Conservation (phyloP, 352 stramenopile species). For the Phytopythium ostracodes region DNA sequence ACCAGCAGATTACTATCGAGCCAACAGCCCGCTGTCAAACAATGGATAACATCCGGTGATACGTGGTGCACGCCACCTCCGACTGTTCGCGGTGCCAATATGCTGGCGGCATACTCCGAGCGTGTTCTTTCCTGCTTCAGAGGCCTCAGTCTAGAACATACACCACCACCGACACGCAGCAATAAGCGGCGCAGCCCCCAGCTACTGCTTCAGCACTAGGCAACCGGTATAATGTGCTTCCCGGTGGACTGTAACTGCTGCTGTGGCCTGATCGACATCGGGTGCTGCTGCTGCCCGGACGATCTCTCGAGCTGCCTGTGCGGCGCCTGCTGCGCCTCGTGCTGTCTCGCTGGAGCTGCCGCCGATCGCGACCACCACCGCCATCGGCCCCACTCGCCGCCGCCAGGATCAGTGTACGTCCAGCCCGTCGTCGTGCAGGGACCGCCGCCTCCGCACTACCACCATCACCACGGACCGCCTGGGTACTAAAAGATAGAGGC, state of each 20-base stretch:
- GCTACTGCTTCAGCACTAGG: neutral
- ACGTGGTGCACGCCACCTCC: too few relatives aligned
- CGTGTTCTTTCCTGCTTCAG: too few relatives aligned
- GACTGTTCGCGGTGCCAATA: too few relatives aligned
- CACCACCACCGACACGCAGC: too few relatives aligned
- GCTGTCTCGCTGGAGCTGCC: constrained; percentile 13
- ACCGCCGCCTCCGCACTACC: constrained; percentile 9
- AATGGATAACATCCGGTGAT: too few relatives aligned
- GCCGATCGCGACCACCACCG: constrained; percentile 12
- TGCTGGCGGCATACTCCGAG: too few relatives aligned
- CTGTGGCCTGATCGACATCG: constrained; percentile 6
- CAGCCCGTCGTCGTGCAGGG: constrained; percentile 26
- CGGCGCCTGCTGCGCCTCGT: constrained; percentile 16
- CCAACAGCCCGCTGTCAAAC: too few relatives aligned
- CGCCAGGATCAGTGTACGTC: constrained; percentile 27
- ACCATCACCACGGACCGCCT: constrained; percentile 3
- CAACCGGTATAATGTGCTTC: neutral
- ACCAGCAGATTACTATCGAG: too few relatives aligned
- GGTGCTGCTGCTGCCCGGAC: constrained; percentile 11
- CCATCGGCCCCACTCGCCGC: constrained; percentile 13
- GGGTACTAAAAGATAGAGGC: too few relatives aligned
- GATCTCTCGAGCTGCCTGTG: constrained; percentile 22
- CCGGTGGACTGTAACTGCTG: neutral
- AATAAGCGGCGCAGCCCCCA: too few relatives aligned
- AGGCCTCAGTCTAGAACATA: too few relatives aligned